Percentiles rank a stretch among this genome's conserved stretches.
These are phyloP conservation scores for Neopestalotiopsis sp. DNA, from an alignment of 2,329 filamentous ascomycete genomes.

Conservation along the genomic window DNA sequence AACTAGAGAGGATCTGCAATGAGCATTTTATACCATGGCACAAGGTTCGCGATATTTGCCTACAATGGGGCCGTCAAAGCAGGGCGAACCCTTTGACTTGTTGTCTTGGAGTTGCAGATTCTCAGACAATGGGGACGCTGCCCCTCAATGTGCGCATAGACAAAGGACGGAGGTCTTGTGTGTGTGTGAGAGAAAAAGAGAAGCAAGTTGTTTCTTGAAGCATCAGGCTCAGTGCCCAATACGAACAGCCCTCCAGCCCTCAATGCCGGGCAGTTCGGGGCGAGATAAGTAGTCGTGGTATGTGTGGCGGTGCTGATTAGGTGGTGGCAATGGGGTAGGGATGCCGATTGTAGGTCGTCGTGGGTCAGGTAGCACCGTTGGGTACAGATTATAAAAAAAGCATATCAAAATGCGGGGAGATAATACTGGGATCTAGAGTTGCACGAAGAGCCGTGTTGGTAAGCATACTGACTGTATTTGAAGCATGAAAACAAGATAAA, in stretches of 20 bases:
- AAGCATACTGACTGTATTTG: background rate
- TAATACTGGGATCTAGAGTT: too few species aligned
- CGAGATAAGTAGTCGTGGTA: background rate
- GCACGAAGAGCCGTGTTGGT: too few species aligned
- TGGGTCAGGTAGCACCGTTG: too few species aligned
- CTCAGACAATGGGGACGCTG: background rate
- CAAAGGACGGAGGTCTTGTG: background rate
- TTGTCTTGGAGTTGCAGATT: background rate
- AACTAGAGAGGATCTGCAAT: background rate
- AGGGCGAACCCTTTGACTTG: background rate
- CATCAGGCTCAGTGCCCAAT: background rate
- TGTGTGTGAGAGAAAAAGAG: background rate
- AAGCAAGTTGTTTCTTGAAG: background rate
- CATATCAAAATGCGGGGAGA: too few species aligned
- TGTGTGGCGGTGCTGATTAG: background rate
- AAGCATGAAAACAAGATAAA: background rate
- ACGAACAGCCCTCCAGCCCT: background rate
- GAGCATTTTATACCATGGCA: background rate
- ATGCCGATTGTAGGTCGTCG: too few species aligned
- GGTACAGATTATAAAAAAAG: too few species aligned
- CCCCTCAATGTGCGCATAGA: background rate
- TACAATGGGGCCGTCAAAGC: background rate
- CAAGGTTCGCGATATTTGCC: background rate
- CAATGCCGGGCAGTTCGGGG: background rate
- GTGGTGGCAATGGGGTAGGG: background rate